Evolutionary conservation across 441 rosid genomes (phyloP).

Genomic region (Syzygium syzygioides): DNA sequence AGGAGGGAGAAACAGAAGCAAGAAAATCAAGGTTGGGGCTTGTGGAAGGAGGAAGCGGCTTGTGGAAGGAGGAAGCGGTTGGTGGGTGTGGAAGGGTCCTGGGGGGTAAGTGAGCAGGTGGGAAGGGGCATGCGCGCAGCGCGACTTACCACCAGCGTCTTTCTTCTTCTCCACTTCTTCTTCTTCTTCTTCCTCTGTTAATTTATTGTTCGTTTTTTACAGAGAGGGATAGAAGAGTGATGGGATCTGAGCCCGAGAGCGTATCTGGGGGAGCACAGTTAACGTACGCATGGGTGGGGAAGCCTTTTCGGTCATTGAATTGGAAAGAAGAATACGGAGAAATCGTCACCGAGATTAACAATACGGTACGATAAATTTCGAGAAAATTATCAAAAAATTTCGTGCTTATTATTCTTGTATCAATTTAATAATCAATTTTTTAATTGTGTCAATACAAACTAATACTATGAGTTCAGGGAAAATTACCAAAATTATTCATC

Average conservation of each 20-base stretch:
- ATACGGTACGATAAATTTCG: fast-evolving
- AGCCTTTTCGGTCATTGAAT: neutral
- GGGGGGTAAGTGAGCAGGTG: neutral
- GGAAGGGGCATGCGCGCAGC: neutral
- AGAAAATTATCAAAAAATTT: too few species aligned
- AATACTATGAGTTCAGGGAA: too few species aligned
- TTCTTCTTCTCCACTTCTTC: neutral
- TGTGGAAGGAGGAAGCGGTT: neutral
- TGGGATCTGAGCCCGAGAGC: neutral
- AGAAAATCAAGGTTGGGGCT: neutral
- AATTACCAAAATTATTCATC: too few species aligned
- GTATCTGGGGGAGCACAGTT: neutral
- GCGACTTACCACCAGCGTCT: neutral
- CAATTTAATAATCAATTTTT: too few species aligned
- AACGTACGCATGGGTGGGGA: neutral
- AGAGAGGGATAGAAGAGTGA: neutral
- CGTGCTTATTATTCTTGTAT: too few species aligned
- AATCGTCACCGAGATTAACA: neutral
- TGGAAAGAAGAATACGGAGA: neutral
- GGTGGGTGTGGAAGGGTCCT: neutral
- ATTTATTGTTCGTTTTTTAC: neutral
- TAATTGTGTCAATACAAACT: too few species aligned
- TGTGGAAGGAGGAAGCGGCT: neutral
- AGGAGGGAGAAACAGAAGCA: neutral
- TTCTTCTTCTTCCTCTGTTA: neutral